Evolutionary conservation across 352 stramenopile genomes (phyloP).

Genomic region (Pythium grandisporangium): DNA sequence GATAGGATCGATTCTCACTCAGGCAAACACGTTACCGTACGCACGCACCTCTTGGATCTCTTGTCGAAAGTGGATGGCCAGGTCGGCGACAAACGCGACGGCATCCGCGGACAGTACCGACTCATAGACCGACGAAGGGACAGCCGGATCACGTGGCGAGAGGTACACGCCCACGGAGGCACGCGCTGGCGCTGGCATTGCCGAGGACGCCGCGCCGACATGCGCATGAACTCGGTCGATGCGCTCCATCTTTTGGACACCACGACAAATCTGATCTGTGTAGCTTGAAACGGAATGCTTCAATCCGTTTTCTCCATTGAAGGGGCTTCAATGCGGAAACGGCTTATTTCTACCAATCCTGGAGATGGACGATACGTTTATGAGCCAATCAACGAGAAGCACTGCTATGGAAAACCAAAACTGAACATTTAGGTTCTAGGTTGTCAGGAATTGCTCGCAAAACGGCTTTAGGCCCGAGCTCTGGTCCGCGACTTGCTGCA

Average conservation of each 20-base stretch:
- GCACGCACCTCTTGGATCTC: conserved; percentile 28
- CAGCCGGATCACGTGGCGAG: conserved; percentile 5
- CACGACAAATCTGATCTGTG: conserved; percentile 1
- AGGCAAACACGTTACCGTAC: neutral
- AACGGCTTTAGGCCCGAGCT: conserved; percentile 13
- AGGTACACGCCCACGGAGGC: conserved; percentile 8
- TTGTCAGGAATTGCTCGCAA: conserved; percentile 2
- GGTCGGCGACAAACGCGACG: conserved; percentile 79
- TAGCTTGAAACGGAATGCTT: no score
- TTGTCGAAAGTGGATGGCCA: conserved; percentile 68
- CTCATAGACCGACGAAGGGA: conserved; percentile 22
- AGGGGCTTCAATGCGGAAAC: no score
- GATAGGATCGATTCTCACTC: no score
- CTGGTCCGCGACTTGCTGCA: conserved; percentile 7
- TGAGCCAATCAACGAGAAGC: no score
- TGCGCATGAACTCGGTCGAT: conserved; percentile 13
- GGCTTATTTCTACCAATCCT: conserved; percentile 10
- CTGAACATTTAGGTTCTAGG: no score
- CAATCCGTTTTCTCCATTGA: no score
- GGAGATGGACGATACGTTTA: no score
- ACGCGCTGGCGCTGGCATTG: neutral
- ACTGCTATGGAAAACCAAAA: no score
- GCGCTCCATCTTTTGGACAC: conserved; percentile 7
- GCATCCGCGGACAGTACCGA: conserved; percentile 80
- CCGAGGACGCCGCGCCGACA: neutral